Evolutionary conservation across 176 grass and related monocot genomes (phyloP).

Genomic region (Lolium multiflorum): DNA sequence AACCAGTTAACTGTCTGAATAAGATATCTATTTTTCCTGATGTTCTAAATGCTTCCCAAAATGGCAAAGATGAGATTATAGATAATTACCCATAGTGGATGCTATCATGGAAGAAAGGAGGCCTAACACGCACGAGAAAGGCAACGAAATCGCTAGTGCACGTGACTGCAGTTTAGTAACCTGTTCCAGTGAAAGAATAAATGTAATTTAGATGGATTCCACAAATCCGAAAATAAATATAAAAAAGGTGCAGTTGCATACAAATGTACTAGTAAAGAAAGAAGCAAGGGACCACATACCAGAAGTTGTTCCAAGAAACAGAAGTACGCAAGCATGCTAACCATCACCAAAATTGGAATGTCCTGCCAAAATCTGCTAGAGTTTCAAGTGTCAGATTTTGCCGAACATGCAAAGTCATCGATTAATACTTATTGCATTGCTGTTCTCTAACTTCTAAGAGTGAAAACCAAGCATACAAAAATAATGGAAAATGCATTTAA

Average conservation of each 20-base stretch:
- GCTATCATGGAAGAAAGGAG: conserved; percentile 97
- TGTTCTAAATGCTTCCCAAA: neutral
- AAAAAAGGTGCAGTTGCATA: neutral
- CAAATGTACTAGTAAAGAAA: conserved; percentile 33
- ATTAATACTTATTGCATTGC: conserved; percentile 15
- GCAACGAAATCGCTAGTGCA: conserved; percentile 89
- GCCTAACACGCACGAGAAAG: conserved; percentile 95
- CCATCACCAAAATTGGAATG: conserved; percentile 94
- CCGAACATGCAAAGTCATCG: neutral
- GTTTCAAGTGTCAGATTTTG: conserved; percentile 45
- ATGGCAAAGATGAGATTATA: conserved; percentile 13
- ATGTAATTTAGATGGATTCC: conserved; percentile 17
- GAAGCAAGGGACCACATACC: conserved; percentile 51
- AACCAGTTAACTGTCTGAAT: neutral
- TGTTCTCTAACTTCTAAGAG: conserved; percentile 30
- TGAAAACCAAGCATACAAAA: neutral
- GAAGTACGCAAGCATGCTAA: conserved; percentile 99
- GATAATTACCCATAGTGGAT: conserved; percentile 82
- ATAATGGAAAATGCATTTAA: neutral
- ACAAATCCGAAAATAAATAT: conserved; percentile 6
- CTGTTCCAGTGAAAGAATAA: conserved; percentile 52
- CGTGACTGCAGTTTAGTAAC: conserved; percentile 62
- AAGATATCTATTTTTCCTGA: neutral
- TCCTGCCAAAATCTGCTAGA: conserved; percentile 93
- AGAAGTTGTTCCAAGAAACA: conserved; percentile 99